These are phyloP conservation scores for Parsonsia alboflavescens DNA, from an alignment of 257 asterid genomes.

Conservation along the genomic window DNA sequence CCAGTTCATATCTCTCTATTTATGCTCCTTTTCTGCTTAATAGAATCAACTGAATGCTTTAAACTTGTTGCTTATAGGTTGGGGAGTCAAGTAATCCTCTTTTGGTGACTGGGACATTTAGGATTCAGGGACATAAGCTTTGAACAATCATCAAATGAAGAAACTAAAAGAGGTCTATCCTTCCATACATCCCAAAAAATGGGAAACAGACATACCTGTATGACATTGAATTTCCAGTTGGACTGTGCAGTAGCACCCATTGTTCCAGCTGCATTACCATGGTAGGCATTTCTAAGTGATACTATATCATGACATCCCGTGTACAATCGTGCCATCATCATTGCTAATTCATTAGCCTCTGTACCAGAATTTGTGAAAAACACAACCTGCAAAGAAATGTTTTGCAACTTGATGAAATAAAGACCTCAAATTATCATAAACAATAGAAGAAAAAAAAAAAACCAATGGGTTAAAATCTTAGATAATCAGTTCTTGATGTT, in stretches of 20 bases:
- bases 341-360: slow-evolving; percentile 72
- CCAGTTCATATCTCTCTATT: not conserved
- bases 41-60: slow-evolving; percentile 3
- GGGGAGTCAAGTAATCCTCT: not conserved
- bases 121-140: not conserved
- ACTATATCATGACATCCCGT: slow-evolving; percentile 56
- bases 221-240: slow-evolving; percentile 68
- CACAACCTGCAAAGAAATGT: slow-evolving; percentile 38
- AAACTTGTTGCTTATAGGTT: not conserved
- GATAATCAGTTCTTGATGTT: not conserved
- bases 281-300: slow-evolving; percentile 67
- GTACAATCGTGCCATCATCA: slow-evolving; percentile 68
- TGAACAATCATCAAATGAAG: not conserved
- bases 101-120: not conserved
- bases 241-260: slow-evolving; percentile 74
- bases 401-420: not conserved
- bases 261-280: slow-evolving; percentile 66
- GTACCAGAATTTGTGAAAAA: slow-evolving; percentile 82
- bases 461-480: not conserved
- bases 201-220: slow-evolving; percentile 39
- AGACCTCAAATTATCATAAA: not conserved
- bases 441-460: not conserved
- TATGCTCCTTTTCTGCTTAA: not conserved
- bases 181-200: not conserved
- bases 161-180: not conserved